phyloP scores from a whole-genome alignment of 1,139 yeast species.

The Suhomyces choctaworum region DNA sequence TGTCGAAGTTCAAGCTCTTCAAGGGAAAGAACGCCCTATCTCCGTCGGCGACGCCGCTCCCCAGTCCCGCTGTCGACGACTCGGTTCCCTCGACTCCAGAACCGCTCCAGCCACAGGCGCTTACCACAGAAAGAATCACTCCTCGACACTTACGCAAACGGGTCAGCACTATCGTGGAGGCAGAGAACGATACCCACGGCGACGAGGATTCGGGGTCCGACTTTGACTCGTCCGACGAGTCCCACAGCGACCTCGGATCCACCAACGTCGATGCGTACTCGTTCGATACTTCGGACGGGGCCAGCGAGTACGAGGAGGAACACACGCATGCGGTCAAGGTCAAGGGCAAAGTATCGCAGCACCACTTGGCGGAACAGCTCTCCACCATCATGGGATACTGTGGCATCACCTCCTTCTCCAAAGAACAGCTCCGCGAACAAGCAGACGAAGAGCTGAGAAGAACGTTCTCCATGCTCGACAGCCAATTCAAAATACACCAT shows the following conservation, averaged over 20 bases:
- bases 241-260: constrained; percentile 4
- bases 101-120: background rate
- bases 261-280: constrained; percentile 8
- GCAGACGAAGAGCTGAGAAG: constrained; percentile 39
- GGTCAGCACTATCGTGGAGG: constrained; percentile 27
- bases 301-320: constrained; percentile 26
- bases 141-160: constrained; percentile 14
- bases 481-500: constrained; percentile 24
- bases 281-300: constrained; percentile 26
- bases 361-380: constrained; percentile 24
- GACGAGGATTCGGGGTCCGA: constrained; percentile 11
- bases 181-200: constrained; percentile 10
- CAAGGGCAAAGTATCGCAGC: constrained; percentile 15
- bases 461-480: constrained; percentile 34
- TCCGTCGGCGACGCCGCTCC: constrained; percentile 1
- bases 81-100: background rate
- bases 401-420: constrained; percentile 24
- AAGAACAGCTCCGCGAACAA: constrained; percentile 20
- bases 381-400: constrained; percentile 38
- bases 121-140: constrained; percentile 5
- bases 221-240: constrained; percentile 6
- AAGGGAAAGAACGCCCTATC: constrained; percentile 3
- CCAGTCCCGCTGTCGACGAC: constrained; percentile 2
- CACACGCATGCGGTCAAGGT: constrained; percentile 32
- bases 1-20: constrained; percentile 8